phyloP scores from a whole-genome alignment of 306 rosid genomes.

The Dicorynia guianensis region DNA sequence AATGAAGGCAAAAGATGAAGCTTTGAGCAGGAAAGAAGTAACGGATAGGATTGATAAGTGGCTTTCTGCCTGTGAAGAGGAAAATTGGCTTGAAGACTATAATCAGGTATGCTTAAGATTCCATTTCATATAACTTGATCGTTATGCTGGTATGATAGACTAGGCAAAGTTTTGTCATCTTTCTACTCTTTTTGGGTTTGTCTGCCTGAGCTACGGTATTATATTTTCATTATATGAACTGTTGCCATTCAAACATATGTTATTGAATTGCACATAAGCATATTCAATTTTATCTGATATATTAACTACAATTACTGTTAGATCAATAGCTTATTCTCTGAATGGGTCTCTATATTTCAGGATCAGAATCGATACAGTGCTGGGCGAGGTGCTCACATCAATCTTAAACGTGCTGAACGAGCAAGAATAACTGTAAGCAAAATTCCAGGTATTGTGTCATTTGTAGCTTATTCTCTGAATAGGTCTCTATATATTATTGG shows the following conservation, averaged over 20 bases:
- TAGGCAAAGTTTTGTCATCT: background rate
- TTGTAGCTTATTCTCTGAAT: constrained; percentile 12
- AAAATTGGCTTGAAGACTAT: constrained; percentile 95
- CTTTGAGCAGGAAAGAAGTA: constrained; percentile 83
- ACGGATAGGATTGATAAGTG: constrained; percentile 88
- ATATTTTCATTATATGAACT: background rate
- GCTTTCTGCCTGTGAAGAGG: constrained; percentile 97
- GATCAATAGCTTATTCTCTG: constrained; percentile 39
- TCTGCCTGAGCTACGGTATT: background rate
- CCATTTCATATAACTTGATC: background rate
- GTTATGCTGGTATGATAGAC: constrained; percentile 9
- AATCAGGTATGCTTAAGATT: constrained; percentile 70
- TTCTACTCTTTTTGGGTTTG: background rate
- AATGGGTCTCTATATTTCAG: constrained; percentile 56
- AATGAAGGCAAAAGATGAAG: constrained; percentile 80
- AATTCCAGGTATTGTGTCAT: constrained; percentile 81
- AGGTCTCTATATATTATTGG: constrained; percentile 18
- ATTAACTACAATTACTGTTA: background rate
- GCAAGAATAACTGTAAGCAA: constrained; percentile 82
- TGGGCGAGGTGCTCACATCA: constrained; percentile 92
- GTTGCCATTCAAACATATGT: constrained; percentile 21
- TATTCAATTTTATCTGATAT: constrained; percentile 1
- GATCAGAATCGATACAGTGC: constrained; percentile 87
- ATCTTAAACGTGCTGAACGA: constrained; percentile 95
- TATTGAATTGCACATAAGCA: background rate